phyloP scores from a whole-genome alignment of 768 basidiomycete species.

The Crepidotus variabilis region DNA sequence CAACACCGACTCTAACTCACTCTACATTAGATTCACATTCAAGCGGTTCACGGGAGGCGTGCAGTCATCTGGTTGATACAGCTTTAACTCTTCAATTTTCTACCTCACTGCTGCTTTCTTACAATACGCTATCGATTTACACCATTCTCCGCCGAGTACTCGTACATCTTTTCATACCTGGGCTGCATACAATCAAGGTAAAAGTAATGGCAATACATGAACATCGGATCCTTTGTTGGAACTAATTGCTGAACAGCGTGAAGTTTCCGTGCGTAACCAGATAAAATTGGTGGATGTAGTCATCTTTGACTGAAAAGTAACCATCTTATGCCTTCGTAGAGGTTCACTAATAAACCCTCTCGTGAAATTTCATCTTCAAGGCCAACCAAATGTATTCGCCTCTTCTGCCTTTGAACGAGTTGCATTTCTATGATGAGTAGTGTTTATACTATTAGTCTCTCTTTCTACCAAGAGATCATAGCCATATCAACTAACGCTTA shows the following conservation, averaged over 20 bases:
- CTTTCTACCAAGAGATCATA: not conserved
- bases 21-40: conserved; percentile 68
- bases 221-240: not conserved
- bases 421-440: not conserved
- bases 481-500: conserved; percentile 24
- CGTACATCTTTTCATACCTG: not conserved
- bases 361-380: not conserved
- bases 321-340: not conserved
- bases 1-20: conserved; percentile 7
- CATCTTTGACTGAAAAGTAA: not conserved
- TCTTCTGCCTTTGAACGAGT: not conserved
- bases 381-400: not conserved
- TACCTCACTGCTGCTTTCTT: not conserved
- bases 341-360: not conserved
- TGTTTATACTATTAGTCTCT: not conserved
- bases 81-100: not conserved
- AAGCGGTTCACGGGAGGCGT: conserved; percentile 58
- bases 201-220: conserved; percentile 3
- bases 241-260: too few species aligned
- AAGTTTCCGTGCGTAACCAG: not conserved
- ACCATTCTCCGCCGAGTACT: not conserved
- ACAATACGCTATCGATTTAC: not conserved
- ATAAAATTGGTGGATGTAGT: not conserved
- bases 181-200: not conserved
- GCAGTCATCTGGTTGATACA: conserved; percentile 23